Base-by-base conservation (phyloP, 2,329 filamentous ascomycete genomes). In the Colletotrichum euphorbiae region DNA sequence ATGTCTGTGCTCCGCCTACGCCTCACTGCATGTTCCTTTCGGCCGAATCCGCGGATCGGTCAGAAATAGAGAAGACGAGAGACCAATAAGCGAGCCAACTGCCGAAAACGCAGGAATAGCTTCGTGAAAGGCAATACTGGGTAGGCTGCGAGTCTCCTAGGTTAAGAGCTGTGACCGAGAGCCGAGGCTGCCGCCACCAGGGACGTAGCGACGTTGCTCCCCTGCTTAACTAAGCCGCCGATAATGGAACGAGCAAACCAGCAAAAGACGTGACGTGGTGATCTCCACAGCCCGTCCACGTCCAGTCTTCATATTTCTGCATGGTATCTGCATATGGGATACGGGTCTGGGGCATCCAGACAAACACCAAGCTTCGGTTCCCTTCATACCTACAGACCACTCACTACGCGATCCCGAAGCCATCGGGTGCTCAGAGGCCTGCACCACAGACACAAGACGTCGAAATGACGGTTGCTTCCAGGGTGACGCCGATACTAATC, bases 291-390 rank as follows among this genome's bases (percentile, higher is more conserved):
- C n/a, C 33, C 33, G 15, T 36, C 50, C 3, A 3, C 33, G 8
- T 36, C 50, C 3, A 6, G 12, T 24, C 33, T 31, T 33, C 17
- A n/a, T 19, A 24, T 17, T 33, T 28, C 31, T 52, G n/a, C 1
- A 31, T 52, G 46, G 12, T 28, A 17, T 24, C 24, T 24, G 24
- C 24, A 24, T 24, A 24, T 4, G 24, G 24, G 24, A 24, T 24
- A 24, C 24, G 24, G 51, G 51, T 31, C 33, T 8, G 51, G 51
- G 31, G 51, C 33, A 54, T 54, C 31, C 51, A 17, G 50, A 54
- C 33, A 40, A 40, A 9, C 17, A 8, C 38, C 33, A 52, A 2
- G 11, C 31, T n/a, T 40, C 6, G 9, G 38, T 5, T 36, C 24
- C 24, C 28, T 15, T 21, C 17, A 21, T 54, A 31, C n/a, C 31